Evolutionary conservation across 495 filamentous ascomycete species (phyloP), one percentile per base, ranked within the genome.

Genomic region (Talaromyces trachyspermus): DNA sequence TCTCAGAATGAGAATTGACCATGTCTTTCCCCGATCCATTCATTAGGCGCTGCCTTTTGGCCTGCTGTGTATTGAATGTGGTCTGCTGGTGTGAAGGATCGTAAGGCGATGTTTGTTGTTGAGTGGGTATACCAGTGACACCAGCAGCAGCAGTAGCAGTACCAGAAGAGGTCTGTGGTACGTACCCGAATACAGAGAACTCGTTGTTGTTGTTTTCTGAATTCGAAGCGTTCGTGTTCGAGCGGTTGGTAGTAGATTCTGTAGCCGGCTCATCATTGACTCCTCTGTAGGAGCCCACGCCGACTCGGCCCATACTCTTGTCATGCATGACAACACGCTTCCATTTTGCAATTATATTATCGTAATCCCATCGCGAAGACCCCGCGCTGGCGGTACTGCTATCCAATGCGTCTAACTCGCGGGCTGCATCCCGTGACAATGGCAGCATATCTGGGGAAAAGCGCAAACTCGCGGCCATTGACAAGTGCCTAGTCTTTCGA

Each of bases 381-480:
- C 60, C 51, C 1, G 67, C 56, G 25, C 60, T 62, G 39, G 65
- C 62, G 17, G 59, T 58, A 10, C 30, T 33, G 43, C 66, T 65
- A 14, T 66, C 58, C 24, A 65, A 54, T 8, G 56, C 47, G 49
- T 69, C 66, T 4, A 72, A 49, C 37, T 75, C 71, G 18, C 63
- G 59, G 11, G 68, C 57, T 9, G 74, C 61, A 12, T 74, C 70
- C 0, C 69, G 57, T 12, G 75, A 61, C 1, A 92, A 49, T 3
- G 78, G 79, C 3, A 89, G 61, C 1, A 74, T 84, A 23, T 77
- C 66, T 0, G 86, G 80, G 76, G 25, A 76, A 68, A n/a, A 84
- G 68, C 18, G 76, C 76, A 55, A 85, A 86, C 85, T 5, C 80
- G 71, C 6, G 84, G 83, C 56, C 85, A 81, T 55, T 88, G 81